Percentiles rank a stretch among this genome's conserved stretches.
Evolutionary conservation across 2,329 filamentous ascomycete species (phyloP).

Genomic region (Elsinoe necatrix): DNA sequence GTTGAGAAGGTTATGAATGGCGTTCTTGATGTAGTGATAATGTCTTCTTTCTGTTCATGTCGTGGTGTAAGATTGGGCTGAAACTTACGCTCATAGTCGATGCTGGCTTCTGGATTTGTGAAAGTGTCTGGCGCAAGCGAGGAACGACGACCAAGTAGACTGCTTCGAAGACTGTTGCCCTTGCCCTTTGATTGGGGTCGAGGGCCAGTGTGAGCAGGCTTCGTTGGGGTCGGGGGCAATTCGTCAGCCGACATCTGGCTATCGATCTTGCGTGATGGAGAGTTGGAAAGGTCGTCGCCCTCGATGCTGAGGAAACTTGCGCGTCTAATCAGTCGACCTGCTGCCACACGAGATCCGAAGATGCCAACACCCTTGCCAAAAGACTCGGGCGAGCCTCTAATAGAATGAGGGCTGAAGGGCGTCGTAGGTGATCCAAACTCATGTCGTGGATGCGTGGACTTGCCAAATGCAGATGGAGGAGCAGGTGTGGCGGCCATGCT

Average conservation of each 20-base stretch:
- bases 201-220: conserved; percentile 45
- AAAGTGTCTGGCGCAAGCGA: conserved; percentile 42
- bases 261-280: conserved; percentile 47
- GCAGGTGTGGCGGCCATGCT: conserved; percentile 50
- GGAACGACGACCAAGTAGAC: conserved; percentile 40
- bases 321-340: conserved; percentile 43
- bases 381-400: conserved; percentile 55
- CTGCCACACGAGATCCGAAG: conserved; percentile 50
- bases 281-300: conserved; percentile 60
- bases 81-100: conserved; percentile 34
- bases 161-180: conserved; percentile 44
- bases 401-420: conserved; percentile 60
- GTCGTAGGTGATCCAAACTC: conserved; percentile 74
- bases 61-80: conserved; percentile 22
- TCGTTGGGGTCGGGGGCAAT: conserved; percentile 89
- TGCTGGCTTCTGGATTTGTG: conserved; percentile 29
- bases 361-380: conserved; percentile 58
- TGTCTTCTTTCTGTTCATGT: conserved; percentile 10
- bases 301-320: conserved; percentile 75
- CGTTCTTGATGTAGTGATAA: conserved; percentile 19
- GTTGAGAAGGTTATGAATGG: conserved; percentile 30
- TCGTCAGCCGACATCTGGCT: conserved; percentile 58
- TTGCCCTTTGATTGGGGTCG: conserved; percentile 41
- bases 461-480: conserved; percentile 46
- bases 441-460: conserved; percentile 56